These are phyloP conservation scores for Prototheca wickerhamii DNA, from an alignment of 163 green algal species.

Conservation along the genomic window DNA sequence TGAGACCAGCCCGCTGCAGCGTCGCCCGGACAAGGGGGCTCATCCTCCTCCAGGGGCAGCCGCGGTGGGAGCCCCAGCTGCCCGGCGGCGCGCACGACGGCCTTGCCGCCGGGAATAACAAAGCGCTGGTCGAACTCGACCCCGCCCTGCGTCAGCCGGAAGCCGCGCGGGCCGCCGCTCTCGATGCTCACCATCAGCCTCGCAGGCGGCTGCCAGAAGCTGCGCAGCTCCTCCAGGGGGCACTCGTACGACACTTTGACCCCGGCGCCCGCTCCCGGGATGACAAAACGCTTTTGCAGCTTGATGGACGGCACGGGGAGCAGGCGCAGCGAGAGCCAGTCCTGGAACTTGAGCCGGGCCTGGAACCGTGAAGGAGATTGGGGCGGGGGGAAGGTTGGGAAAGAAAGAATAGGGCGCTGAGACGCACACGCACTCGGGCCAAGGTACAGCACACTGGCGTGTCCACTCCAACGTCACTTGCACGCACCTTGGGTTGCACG, in stretches of 20 bases:
- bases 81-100: background rate
- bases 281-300: slow-evolving; percentile 10
- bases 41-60: slow-evolving; percentile 19
- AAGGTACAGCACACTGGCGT: too few relatives aligned
- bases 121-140: slow-evolving; percentile 14
- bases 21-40: slow-evolving; percentile 7
- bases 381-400: background rate
- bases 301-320: slow-evolving; percentile 24
- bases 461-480: too few relatives aligned
- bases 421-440: too few relatives aligned
- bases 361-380: background rate
- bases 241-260: slow-evolving; percentile 24
- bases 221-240: slow-evolving; percentile 9
- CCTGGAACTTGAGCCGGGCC: slow-evolving; percentile 23
- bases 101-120: background rate
- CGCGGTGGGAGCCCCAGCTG: background rate
- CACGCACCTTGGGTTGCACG: slow-evolving; percentile 17
- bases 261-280: slow-evolving; percentile 5
- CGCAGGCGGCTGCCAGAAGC: slow-evolving; percentile 19
- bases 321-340: slow-evolving; percentile 18
- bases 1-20: slow-evolving; percentile 22
- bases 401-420: background rate
- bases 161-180: slow-evolving; percentile 8
- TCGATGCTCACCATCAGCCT: slow-evolving; percentile 22
- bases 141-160: slow-evolving; percentile 20